Evolutionary conservation across 2,329 filamentous ascomycete genomes (phyloP), one percentile per base, ranked within the genome.

Genomic region (Clonostachys byssicola): DNA sequence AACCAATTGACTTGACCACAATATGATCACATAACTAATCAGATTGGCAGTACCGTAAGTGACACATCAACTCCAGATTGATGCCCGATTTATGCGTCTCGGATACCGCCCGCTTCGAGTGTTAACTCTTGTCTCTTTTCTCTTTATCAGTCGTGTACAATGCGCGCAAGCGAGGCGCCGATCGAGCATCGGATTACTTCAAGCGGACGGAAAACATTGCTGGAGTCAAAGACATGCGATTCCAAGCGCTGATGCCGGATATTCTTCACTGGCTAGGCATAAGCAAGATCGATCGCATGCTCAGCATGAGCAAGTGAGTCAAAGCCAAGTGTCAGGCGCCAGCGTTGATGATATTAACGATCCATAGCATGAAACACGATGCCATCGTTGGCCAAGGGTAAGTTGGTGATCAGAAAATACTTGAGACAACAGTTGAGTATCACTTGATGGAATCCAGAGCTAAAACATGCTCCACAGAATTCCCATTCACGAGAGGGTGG

Each of bases 211-310:
- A 96, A 69, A 96, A 96, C 64, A 95, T 99, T 63, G 94, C 94
- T 9, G 94, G 94, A 51, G 92, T 97, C 55, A 95, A 96, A 67
- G 87, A 84, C 57, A 97, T 97, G 92, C 85, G 94, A 38, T 97
- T 97, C 77, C 94, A 97, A 73, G 92, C 92, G 30, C 76, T 99
- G 47, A 97, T 97, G 94, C 92, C 94, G 34, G 91, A 96, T 65
- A 95, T 97, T 55, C 78, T 97, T 46, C 94, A 97, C 70, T 97
- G 94, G 94, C 81, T 99, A 33, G 94, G 94, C 52, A 96, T 99
- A 63, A 94, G 88, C 64, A 97, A 97, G 77, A 97, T 99, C 62
- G 94, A 99, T 66, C 81, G 92, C 51, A 99, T 97, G 94, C 74
- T 96, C 58, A 95, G 89, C 72, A 97, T 97, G 94, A 95, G 89